Evolutionary conservation across 169 alveolate species (phyloP), one percentile per base, ranked within the genome.

Genomic region (Cystoisospora suis): DNA sequence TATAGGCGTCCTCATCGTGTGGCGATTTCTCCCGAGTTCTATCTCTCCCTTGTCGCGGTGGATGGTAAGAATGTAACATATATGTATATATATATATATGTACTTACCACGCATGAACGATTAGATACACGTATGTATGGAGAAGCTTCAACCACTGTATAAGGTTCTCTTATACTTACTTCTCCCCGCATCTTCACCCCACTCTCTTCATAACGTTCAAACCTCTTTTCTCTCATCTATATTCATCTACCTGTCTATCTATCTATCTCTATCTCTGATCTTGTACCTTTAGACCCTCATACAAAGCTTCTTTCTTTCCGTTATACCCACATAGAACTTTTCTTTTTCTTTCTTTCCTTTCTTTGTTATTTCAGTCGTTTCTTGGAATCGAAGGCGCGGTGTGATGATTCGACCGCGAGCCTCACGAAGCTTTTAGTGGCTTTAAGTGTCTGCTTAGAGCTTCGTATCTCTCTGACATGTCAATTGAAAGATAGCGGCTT

Each of bases 371-470:
- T 12, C 53, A 72, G 83, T 12, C 53, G 91, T 0, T 87, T 40
- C 38, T 45, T 87, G 36, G 91, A 69, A 49, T 75, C 91, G 32
- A 87, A 87, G 42, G 86, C 83, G 9, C 70, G 91, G 9, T 70
- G 85, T 47, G 85, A 87, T 34, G 77, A 79, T 4, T 49, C 91
- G 7, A 80, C 27, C 7, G 91, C 91, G 29, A n/a, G 81, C 17
- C 79, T 80, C 4, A 32, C 91, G 27, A 87, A 87, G 44, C 42
- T 87, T 29, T 86, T 87, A 29, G 86, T 87, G n/a, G 49, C 91
- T 3, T 34, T 87, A 29, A 53, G 59, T 49, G 86, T 87, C 4
- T 79, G 86, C 34, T 29, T 59, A 32, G 86, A 87, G 27, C 75
- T 87, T 12, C 91, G 91, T 29, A 5, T 34, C 29, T 53, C 79